phyloP scores from a whole-genome alignment of 192 early-diverging fungal species.

The Entrophospora sp. region DNA sequence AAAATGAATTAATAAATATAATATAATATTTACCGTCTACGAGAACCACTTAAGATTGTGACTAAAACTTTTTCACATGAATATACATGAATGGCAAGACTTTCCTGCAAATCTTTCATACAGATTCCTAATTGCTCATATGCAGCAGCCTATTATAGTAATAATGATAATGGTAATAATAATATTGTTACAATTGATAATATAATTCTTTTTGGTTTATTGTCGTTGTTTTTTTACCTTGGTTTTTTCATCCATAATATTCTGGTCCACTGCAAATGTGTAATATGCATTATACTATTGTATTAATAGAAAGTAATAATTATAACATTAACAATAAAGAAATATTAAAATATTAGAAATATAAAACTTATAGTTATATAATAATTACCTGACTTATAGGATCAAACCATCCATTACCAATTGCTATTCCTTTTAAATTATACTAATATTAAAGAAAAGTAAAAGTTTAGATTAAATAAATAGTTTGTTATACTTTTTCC shows the following conservation, averaged over 20 bases:
- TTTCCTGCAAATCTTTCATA: conserved; percentile 19
- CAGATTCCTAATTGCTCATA: conserved; percentile 25
- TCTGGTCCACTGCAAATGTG: conserved; percentile 24
- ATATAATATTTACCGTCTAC: background rate
- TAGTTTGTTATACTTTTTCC: too few species aligned
- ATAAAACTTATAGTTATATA: background rate
- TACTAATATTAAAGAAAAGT: conserved; percentile 26
- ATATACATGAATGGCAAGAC: conserved; percentile 20
- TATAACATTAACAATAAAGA: background rate
- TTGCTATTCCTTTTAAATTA: conserved; percentile 44
- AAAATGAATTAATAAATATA: background rate
- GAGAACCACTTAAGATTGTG: background rate
- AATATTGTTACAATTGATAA: background rate
- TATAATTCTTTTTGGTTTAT: too few species aligned
- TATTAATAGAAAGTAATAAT: background rate
- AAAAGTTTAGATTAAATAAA: background rate
- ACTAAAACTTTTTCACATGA: conserved; percentile 31
- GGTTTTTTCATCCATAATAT: conserved; percentile 20
- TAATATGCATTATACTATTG: conserved; percentile 36
- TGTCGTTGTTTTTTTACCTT: too few species aligned
- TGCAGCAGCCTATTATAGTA: background rate
- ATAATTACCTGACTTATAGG: conserved; percentile 39
- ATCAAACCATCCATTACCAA: conserved; percentile 63
- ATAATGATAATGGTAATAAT: background rate
- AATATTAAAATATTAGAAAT: background rate